A percentile compares a stretch with the other conserved stretches of the same genome.
Evolutionary conservation across 1,139 yeast genomes (phyloP).

Genomic region (Hanseniaspora sp.): DNA sequence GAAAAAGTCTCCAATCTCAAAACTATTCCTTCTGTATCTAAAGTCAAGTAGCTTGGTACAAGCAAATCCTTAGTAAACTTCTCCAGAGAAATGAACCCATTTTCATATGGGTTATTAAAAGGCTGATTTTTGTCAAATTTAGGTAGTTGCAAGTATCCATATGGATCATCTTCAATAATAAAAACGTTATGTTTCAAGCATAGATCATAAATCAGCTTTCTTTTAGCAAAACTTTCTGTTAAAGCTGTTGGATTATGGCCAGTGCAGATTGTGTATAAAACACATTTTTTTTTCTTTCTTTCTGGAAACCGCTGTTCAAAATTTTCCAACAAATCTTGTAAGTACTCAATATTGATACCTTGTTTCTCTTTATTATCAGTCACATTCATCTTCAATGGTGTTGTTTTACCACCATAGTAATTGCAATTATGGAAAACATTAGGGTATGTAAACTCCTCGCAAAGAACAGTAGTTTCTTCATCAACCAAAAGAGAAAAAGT

Average conservation of each 20-base stretch:
- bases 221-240: constrained; percentile 50
- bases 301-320: constrained; percentile 41
- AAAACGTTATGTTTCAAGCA: constrained; percentile 64
- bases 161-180: constrained; percentile 85
- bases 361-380: constrained; percentile 28
- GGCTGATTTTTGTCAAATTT: constrained; percentile 29
- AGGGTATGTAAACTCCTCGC: constrained; percentile 59
- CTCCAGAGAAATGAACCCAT: constrained; percentile 38
- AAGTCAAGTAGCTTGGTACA: constrained; percentile 54
- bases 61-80: constrained; percentile 42
- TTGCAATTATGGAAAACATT: constrained; percentile 33
- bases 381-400: constrained; percentile 42
- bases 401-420: constrained; percentile 38
- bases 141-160: constrained; percentile 49
- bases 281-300: constrained; percentile 40
- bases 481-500: constrained; percentile 47
- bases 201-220: constrained; percentile 51
- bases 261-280: constrained; percentile 60
- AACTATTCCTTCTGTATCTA: constrained; percentile 74
- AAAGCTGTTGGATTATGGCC: constrained; percentile 95
- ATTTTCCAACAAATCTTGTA: constrained; percentile 44
- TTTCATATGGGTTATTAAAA: constrained; percentile 32
- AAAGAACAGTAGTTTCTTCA: constrained; percentile 43
- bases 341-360: constrained; percentile 43
- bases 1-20: constrained; percentile 77